Evolutionary conservation across 331 rosid species (phyloP), one percentile per base, ranked within the genome.

Genomic region (Pyracantha coccinea): DNA sequence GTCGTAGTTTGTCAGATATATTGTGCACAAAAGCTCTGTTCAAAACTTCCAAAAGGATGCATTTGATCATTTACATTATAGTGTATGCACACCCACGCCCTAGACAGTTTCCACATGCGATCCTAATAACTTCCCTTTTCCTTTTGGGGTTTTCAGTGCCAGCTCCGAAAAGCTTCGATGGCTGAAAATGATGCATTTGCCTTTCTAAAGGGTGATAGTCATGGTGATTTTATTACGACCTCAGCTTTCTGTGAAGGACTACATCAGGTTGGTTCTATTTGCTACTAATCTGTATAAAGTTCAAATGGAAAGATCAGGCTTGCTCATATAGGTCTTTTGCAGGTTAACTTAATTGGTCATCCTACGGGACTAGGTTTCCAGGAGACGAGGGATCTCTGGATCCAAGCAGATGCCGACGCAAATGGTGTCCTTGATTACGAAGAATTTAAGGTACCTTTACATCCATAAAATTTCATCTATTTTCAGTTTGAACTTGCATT

Each of bases 131-230:
- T 81, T 12, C 19, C 8, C 52, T 27, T 58, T 7, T 47, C 70
- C 19, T 23, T 27, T 69, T 47, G 27, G 29, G 72, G 65, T 72
- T 85, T 80, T 52, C 84, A 88, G 98, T 67, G 66, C 77, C 91
- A 89, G 68, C 85, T 93, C 17, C 87, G 90, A 52, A 89, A 93
- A 86, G 89, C 83, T 53, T 91, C 90, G 25, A 32, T 91, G 85
- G 84, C 98, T 17, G 98, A 89, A 82, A 85, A 78, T 21, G 91
- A 88, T 77, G 91, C 96, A 72, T 85, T 91, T 59, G 83, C 93
- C 69, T 84, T 91, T 83, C 77, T 93, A 63, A 88, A 89, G 87
- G 96, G 92, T 13, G 94, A 84, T 80, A 78, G 81, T 76, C 66
- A 58, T 31, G 86, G 76, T 44, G 86, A 88, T 77, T 73, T 83